phyloP scores from a whole-genome alignment of 2,329 filamentous ascomycete genomes.

The Trichoderma arundinaceum region DNA sequence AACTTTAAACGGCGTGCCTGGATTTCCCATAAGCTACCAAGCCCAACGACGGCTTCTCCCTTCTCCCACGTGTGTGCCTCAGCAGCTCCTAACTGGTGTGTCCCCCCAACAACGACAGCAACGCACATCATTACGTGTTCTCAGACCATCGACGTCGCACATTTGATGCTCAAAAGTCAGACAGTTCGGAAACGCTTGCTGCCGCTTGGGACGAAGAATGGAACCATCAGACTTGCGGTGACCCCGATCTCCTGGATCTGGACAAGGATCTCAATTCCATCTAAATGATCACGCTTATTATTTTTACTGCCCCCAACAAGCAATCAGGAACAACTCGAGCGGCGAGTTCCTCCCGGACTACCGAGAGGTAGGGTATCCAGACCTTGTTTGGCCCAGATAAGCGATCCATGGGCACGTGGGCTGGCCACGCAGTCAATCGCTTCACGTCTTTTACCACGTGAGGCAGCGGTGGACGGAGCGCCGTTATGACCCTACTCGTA shows the following conservation, averaged over 20 bases:
- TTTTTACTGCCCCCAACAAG: background rate
- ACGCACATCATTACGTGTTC: constrained; percentile 15
- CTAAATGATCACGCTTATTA: background rate
- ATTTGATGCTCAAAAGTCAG: constrained; percentile 14
- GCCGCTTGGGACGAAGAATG: background rate
- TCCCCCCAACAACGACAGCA: background rate
- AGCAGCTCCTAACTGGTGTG: constrained; percentile 16
- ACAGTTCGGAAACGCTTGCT: background rate
- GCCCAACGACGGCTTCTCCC: constrained; percentile 3
- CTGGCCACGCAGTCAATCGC: background rate
- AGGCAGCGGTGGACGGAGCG: constrained; percentile 3
- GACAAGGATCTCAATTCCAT: constrained; percentile 19
- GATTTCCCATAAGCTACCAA: constrained; percentile 8
- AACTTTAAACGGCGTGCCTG: constrained; percentile 18
- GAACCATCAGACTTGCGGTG: constrained; percentile 21
- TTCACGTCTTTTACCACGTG: constrained; percentile 3
- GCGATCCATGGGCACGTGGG: constrained; percentile 21
- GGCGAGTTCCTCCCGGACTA: background rate
- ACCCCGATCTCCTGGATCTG: constrained; percentile 21
- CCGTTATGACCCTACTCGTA: background rate
- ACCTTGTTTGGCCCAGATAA: constrained; percentile 14
- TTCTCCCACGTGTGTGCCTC: constrained; percentile 23
- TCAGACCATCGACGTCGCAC: constrained; percentile 17
- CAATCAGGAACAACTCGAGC: constrained; percentile 17
- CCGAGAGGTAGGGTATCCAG: constrained; percentile 13